phyloP scores from a whole-genome alignment of 306 rosid species.

The apple (Malus domestica) region DNA sequence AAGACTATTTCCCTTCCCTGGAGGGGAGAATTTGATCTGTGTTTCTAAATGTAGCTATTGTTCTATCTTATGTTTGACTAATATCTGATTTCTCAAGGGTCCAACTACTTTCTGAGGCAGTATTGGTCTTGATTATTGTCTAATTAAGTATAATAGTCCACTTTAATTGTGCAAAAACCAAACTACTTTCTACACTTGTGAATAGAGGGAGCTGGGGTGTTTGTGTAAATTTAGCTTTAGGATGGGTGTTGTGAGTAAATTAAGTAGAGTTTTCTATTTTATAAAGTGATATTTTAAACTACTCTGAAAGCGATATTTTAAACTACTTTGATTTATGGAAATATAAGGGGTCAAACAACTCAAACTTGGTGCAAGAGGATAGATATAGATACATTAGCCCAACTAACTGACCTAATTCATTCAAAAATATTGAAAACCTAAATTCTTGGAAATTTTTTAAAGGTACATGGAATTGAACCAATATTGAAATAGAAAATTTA shows the following conservation, averaged over 20 bases:
- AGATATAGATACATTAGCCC: rapidly evolving
- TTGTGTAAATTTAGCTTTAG: background rate
- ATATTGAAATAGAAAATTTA: too few species aligned
- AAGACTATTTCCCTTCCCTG: background rate
- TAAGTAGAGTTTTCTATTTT: background rate
- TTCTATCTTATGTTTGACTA: background rate
- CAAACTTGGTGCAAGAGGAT: too few species aligned
- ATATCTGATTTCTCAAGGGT: background rate
- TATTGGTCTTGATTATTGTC: background rate
- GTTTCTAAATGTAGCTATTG: background rate
- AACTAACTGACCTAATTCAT: rapidly evolving
- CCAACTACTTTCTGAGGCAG: background rate
- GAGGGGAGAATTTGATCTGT: background rate
- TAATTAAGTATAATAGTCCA: too few species aligned
- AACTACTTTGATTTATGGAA: too few species aligned
- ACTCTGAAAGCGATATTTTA: too few species aligned
- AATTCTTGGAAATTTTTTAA: too few species aligned
- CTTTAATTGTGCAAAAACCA: too few species aligned
- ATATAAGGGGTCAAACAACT: too few species aligned
- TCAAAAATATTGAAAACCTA: too few species aligned
- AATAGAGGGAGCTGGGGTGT: background rate
- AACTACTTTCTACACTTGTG: too few species aligned
- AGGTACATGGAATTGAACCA: background rate
- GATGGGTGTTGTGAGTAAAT: background rate
- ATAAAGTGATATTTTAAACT: too few species aligned